Percentiles rank a stretch among this genome's conserved stretches.
Conservation (phyloP, 805 yeast species). For the Hanseniaspora valbyensis region DNA sequence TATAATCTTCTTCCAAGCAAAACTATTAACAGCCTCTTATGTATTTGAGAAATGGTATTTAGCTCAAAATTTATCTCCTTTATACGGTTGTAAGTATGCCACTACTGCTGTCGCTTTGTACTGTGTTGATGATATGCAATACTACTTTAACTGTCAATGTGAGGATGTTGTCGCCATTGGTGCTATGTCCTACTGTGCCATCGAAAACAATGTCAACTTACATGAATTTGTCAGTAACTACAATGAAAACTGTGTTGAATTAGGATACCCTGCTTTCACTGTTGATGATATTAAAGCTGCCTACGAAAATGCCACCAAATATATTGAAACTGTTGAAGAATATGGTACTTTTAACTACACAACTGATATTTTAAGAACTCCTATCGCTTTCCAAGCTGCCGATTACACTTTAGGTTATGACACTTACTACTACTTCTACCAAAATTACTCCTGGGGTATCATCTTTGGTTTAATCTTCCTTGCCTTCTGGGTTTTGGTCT, state of each 20-base stretch:
- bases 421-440: neutral
- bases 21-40: neutral
- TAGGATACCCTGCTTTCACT: neutral
- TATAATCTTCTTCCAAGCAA: neutral
- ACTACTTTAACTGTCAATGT: conserved; percentile 6
- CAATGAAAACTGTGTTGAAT: neutral
- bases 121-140: neutral
- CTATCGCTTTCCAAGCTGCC: neutral
- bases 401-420: neutral
- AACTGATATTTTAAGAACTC: neutral
- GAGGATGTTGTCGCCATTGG: conserved; percentile 9
- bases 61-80: neutral
- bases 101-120: neutral
- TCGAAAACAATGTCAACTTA: neutral
- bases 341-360: neutral
- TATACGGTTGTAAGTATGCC: conserved; percentile 1
- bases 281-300: neutral
- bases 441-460: conserved; percentile 9
- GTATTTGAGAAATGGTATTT: neutral
- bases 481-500: conserved; percentile 4
- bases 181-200: conserved; percentile 10
- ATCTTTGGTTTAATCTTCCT: conserved; percentile 8
- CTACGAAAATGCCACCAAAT: conserved; percentile 7
- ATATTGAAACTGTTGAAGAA: neutral
- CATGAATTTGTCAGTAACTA: neutral